phyloP scores from a whole-genome alignment of 106 monocot genomes.

The Acorus calamus region DNA sequence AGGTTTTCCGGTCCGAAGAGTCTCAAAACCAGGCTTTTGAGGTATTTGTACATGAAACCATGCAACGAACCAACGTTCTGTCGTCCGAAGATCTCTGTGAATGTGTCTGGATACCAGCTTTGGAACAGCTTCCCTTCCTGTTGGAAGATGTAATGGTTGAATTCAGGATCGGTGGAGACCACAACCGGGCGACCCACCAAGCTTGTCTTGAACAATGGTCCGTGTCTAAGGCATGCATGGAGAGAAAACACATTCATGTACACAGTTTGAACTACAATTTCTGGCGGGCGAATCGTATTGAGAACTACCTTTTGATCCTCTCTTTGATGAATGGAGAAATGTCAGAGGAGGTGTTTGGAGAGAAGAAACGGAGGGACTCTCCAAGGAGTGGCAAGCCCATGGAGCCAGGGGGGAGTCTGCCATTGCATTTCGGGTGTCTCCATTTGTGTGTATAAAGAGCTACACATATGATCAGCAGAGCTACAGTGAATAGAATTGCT shows the following conservation, averaged over 20 bases:
- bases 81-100: slow-evolving; percentile 56
- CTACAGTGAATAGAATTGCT: neutral
- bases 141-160: slow-evolving; percentile 42
- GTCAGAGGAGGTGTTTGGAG: slow-evolving; percentile 21
- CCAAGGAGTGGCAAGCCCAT: slow-evolving; percentile 42
- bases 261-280: too few relatives aligned
- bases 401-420: slow-evolving; percentile 47
- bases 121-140: slow-evolving; percentile 57
- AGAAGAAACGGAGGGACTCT: slow-evolving; percentile 48
- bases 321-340: slow-evolving; percentile 43
- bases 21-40: slow-evolving; percentile 41
- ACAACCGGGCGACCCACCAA: slow-evolving; percentile 42
- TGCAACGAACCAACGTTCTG: slow-evolving; percentile 43
- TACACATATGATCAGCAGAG: slow-evolving; percentile 1
- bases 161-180: slow-evolving; percentile 40
- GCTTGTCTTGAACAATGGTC: slow-evolving; percentile 52
- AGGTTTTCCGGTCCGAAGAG: slow-evolving; percentile 49
- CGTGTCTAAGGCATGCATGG: slow-evolving; percentile 20
- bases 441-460: slow-evolving; percentile 17
- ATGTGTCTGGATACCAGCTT: slow-evolving; percentile 57
- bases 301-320: slow-evolving; percentile 27
- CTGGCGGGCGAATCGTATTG: too few relatives aligned
- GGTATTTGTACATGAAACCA: slow-evolving; percentile 58
- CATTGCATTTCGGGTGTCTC: slow-evolving; percentile 31
- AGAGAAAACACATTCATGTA: too few relatives aligned